A percentile compares a stretch with the other conserved stretches of the same genome.
Evolutionary conservation across 805 yeast genomes (phyloP).

Genomic region (Saccharomycopsis sp.): DNA sequence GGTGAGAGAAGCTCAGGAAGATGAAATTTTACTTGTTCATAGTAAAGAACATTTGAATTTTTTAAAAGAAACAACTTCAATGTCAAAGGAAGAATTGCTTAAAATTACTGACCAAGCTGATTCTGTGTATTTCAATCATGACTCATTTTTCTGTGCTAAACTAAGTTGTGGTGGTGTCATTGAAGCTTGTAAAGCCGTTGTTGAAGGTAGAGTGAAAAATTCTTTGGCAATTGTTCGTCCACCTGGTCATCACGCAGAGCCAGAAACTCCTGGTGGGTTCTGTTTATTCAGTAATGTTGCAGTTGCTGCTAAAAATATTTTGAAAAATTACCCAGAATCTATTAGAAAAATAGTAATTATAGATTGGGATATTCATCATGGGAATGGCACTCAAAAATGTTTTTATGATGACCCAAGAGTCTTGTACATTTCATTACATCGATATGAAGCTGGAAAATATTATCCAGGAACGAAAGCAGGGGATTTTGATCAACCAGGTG

Average conservation of each 20-base stretch:
- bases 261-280: conserved; percentile 94
- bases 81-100: conserved; percentile 70
- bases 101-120: conserved; percentile 88
- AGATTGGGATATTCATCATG: conserved; percentile 99
- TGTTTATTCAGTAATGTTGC: conserved; percentile 95
- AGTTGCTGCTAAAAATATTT: conserved; percentile 84
- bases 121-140: conserved; percentile 91
- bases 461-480: conserved; percentile 94
- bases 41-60: conserved; percentile 70
- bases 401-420: conserved; percentile 87
- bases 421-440: conserved; percentile 82
- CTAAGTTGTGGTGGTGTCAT: conserved; percentile 95
- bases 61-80: conserved; percentile 65
- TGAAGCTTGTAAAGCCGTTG: conserved; percentile 92
- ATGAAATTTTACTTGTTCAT: conserved; percentile 84
- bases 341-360: conserved; percentile 75
- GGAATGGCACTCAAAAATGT: conserved; percentile 95
- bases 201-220: conserved; percentile 86
- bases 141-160: conserved; percentile 78
- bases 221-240: conserved; percentile 94
- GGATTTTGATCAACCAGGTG: conserved; percentile 73
- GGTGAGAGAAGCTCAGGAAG: conserved; percentile 79
- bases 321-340: conserved; percentile 79
- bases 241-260: conserved; percentile 99
- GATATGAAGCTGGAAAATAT: conserved; percentile 86